phyloP scores from a whole-genome alignment of 2,329 filamentous ascomycete genomes.

The Trichoderma atrobrunneum region DNA sequence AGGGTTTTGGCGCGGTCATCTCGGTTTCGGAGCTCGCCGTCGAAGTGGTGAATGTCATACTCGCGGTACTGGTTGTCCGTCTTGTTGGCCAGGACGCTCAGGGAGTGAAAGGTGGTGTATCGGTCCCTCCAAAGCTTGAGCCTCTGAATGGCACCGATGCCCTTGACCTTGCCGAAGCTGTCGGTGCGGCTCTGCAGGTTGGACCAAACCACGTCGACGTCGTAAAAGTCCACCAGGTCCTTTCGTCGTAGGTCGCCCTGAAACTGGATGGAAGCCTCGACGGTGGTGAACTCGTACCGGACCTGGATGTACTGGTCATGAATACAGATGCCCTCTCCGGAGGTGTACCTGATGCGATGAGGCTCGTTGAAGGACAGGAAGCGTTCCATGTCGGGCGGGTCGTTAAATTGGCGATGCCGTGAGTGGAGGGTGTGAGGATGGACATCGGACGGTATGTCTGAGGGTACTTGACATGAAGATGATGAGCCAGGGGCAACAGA shows the following conservation, averaged over 20 bases:
- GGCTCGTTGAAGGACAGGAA: slow-evolving; percentile 47
- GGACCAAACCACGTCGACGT: slow-evolving; percentile 53
- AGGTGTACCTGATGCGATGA: slow-evolving; percentile 48
- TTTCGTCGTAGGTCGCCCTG: slow-evolving; percentile 48
- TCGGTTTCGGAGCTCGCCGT: slow-evolving; percentile 44
- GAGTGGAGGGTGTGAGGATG: slow-evolving; percentile 51
- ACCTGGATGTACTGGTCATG: slow-evolving; percentile 49
- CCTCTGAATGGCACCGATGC: slow-evolving; percentile 50
- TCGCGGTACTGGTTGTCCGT: slow-evolving; percentile 46
- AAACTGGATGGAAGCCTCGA: slow-evolving; percentile 47
- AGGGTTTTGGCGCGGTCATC: slow-evolving; percentile 47
- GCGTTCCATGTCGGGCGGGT: slow-evolving; percentile 49
- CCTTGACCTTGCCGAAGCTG: slow-evolving; percentile 48
- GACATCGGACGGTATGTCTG: slow-evolving; percentile 43
- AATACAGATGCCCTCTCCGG: slow-evolving; percentile 44
- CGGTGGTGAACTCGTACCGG: slow-evolving; percentile 50
- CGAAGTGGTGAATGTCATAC: slow-evolving; percentile 48
- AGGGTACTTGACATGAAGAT: slow-evolving; percentile 38
- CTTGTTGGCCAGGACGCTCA: slow-evolving; percentile 49
- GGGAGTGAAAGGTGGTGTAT: slow-evolving; percentile 46
- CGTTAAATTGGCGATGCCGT: slow-evolving; percentile 49
- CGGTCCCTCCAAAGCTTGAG: slow-evolving; percentile 52
- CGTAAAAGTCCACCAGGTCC: slow-evolving; percentile 50
- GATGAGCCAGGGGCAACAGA: background rate
- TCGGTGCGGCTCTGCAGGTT: slow-evolving; percentile 49